Base-by-base conservation (phyloP, 2,329 filamentous ascomycete species). In the Sarocladium strictum region DNA sequence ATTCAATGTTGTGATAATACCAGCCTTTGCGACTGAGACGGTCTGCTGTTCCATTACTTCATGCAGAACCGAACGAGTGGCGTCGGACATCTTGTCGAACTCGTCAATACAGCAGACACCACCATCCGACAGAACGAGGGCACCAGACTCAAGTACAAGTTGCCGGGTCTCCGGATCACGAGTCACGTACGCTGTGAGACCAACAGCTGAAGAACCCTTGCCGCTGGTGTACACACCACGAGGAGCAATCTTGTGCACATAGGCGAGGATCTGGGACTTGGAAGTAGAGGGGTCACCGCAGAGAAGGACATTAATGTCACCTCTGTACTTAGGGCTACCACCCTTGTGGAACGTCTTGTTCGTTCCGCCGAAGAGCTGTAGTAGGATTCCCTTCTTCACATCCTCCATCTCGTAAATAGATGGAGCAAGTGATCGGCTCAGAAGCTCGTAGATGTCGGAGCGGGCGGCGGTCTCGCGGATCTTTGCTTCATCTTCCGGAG, bases 311-410 rank as follows among this genome's bases (percentile, higher is more conserved):
- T 99, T 99, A 75, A 99, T 97, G 70, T 99, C 94, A 58, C 94
- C 94, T 75, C 94, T 84, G 69, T 99, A 99, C 63, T 88, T 92
- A 6, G 94, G 94, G 65, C 89, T 96, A 56, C 92, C 94, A 55
- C 94, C 94, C 71, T 97, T 97, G 56, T 96, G 84, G 69, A 99
- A 99, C 1, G 89, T 90, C 74, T 99, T 99, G 77, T 99, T 99
- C 32, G 94, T 96, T 55, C 94, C 94, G 35, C 94, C 93, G 67
- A 99, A 99, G 38, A 99, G 83, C 66, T 99, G 94, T 3, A 99
- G 84, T 11, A 99, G 77, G 58, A 99, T 97, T 11, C 94, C 94
- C 73, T 99, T 99, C 78, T 99, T 99, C 49, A 97, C 91, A 64
- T 99, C 94, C 62, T 99, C 94, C 85, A 96, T 89, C 71, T 99